A percentile compares a stretch with the other conserved stretches of the same genome.
Conservation (phyloP, 163 green algal genomes). For the Scenedesmus sp. region DNA sequence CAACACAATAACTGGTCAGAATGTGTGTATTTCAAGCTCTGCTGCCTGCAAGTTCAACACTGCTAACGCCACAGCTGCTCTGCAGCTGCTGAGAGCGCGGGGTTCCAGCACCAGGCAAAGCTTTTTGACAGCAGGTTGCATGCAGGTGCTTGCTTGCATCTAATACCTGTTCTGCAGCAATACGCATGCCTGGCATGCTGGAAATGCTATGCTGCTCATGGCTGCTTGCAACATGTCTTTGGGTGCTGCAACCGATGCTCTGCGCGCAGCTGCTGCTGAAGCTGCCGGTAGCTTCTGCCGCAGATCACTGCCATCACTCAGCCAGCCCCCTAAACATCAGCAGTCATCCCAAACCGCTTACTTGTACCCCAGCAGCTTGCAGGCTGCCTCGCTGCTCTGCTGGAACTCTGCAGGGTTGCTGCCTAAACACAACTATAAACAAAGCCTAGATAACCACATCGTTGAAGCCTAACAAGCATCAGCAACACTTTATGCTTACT, state of each 20-base stretch:
- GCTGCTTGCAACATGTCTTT: too few species aligned
- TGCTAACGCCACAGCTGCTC: background rate
- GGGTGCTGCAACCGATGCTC: too few species aligned
- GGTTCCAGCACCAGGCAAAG: background rate
- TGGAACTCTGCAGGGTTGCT: conserved; percentile 34
- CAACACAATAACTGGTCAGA: background rate
- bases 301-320: too few species aligned
- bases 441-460: too few species aligned
- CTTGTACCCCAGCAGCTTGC: conserved; percentile 37
- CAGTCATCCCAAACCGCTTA: background rate
- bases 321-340: too few species aligned
- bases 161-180: background rate
- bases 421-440: too few species aligned
- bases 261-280: too few species aligned
- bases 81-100: too few species aligned
- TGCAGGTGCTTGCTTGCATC: background rate
- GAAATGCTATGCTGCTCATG: too few species aligned
- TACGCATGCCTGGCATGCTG: too few species aligned
- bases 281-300: too few species aligned
- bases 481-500: background rate
- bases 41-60: too few species aligned
- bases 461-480: background rate
- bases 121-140: background rate
- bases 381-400: conserved; percentile 18
- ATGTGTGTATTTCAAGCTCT: background rate